These are phyloP conservation scores for Podospora pseudoanserina DNA, from an alignment of 495 filamentous ascomycete genomes.

Conservation along the genomic window DNA sequence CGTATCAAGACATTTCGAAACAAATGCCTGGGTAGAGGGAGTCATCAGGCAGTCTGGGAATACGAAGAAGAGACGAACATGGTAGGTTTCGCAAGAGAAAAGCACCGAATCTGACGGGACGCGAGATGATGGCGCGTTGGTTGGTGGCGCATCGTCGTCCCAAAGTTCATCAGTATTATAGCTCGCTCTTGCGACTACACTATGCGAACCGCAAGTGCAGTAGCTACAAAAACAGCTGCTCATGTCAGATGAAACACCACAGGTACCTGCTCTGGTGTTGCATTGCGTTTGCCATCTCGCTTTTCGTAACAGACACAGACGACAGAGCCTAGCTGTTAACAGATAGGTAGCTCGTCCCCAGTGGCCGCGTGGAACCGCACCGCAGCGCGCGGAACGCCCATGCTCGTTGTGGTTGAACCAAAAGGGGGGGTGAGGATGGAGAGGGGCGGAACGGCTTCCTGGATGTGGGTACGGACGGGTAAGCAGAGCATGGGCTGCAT, in stretches of 20 bases:
- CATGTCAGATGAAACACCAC: background rate
- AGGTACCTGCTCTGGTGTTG: background rate
- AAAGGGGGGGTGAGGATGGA: background rate
- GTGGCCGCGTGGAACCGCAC: conserved; percentile 7
- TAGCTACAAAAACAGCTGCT: background rate
- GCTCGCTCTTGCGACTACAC: too few species aligned
- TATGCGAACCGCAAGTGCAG: background rate
- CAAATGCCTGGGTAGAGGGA: background rate
- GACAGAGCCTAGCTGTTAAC: background rate
- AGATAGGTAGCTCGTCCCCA: background rate
- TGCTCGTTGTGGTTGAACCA: background rate
- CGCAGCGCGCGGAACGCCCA: background rate
- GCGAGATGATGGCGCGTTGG: conserved; percentile 3
- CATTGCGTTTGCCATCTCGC: background rate
- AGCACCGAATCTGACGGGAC: conserved; percentile 1
- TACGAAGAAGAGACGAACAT: background rate
- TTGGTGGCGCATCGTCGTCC: background rate
- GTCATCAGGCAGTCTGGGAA: background rate
- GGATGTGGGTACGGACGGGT: conserved; percentile 2
- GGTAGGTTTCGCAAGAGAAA: background rate
- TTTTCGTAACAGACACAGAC: background rate
- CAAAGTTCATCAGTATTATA: background rate
- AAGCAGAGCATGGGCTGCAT: conserved; percentile 8
- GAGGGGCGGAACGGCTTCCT: conserved; percentile 23
- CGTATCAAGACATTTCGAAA: background rate